Evolutionary conservation across 768 basidiomycete genomes (phyloP).

Genomic region (Suillus tomentosus): DNA sequence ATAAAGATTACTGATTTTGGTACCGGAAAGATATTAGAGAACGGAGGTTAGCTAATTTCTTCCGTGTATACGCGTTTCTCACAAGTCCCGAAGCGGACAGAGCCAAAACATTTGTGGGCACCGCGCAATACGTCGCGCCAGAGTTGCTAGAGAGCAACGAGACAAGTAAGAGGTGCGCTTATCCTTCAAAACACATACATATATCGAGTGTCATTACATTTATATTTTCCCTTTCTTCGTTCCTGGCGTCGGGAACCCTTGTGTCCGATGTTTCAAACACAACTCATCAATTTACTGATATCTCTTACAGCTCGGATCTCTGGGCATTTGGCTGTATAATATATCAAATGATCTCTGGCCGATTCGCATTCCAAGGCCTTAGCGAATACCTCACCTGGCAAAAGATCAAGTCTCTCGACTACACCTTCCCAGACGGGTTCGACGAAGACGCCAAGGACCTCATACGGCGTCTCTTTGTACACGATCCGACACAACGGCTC

Average conservation of each 20-base stretch:
- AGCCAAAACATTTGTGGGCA: constrained; percentile 82
- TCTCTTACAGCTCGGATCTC: constrained; percentile 72
- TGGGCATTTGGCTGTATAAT: constrained; percentile 96
- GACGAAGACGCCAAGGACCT: constrained; percentile 82
- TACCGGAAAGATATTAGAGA: constrained; percentile 76
- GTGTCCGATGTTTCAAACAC: not conserved
- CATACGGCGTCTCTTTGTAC: constrained; percentile 74
- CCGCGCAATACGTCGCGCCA: constrained; percentile 87
- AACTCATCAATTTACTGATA: not conserved
- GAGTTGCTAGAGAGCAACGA: constrained; percentile 77
- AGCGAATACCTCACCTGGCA: constrained; percentile 96
- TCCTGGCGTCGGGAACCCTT: not conserved
- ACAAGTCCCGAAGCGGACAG: constrained; percentile 44
- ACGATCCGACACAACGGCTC: constrained; percentile 59
- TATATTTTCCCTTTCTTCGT: not conserved
- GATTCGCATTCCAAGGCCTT: constrained; percentile 87
- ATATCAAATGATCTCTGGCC: constrained; percentile 90
- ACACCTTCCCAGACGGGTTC: constrained; percentile 84
- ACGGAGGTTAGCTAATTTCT: constrained; percentile 44
- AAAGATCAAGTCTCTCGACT: constrained; percentile 88
- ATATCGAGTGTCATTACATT: not conserved
- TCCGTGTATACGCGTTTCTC: constrained; percentile 22
- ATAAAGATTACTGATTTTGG: constrained; percentile 98
- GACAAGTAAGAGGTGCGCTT: constrained; percentile 70
- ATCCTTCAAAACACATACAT: not conserved